phyloP scores from a whole-genome alignment of 345 rosid genomes.

The Raphanus sativus region DNA sequence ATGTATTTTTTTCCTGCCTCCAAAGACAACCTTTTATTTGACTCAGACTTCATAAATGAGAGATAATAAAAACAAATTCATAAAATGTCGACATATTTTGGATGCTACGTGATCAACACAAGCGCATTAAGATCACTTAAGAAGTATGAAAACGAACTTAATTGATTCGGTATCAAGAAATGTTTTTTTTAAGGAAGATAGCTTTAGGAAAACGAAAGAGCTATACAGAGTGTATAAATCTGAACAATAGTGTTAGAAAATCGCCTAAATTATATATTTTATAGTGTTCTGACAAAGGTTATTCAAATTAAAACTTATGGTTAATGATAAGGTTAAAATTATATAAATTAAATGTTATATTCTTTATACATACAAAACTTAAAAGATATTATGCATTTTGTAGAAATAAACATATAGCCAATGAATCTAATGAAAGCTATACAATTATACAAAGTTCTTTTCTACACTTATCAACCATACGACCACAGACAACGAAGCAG shows the following conservation, averaged over 20 bases:
- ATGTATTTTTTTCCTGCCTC: not conserved
- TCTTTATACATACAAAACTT: not conserved
- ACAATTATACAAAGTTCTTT: not conserved
- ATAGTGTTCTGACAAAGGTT: not conserved
- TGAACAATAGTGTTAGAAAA: not conserved
- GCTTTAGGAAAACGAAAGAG: not conserved
- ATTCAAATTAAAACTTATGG: not conserved
- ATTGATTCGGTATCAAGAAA: not conserved
- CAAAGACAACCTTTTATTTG: not conserved
- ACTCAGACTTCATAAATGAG: not conserved
- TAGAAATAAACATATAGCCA: not conserved
- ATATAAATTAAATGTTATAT: no score
- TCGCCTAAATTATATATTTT: not conserved
- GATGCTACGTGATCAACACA: conserved; percentile 23
- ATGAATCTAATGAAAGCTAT: not conserved
- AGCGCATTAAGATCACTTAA: not conserved
- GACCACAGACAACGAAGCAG: no score
- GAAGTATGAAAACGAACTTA: not conserved
- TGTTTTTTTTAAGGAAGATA: not conserved
- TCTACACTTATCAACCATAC: not conserved
- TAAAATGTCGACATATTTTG: conserved; percentile 11
- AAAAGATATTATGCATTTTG: not conserved
- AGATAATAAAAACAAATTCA: not conserved
- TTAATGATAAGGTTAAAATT: no score
- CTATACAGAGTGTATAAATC: not conserved